A percentile compares a stretch with the other conserved stretches of the same genome.
Conservation (phyloP, 257 asterid species). For the Penstemon eatonii region DNA sequence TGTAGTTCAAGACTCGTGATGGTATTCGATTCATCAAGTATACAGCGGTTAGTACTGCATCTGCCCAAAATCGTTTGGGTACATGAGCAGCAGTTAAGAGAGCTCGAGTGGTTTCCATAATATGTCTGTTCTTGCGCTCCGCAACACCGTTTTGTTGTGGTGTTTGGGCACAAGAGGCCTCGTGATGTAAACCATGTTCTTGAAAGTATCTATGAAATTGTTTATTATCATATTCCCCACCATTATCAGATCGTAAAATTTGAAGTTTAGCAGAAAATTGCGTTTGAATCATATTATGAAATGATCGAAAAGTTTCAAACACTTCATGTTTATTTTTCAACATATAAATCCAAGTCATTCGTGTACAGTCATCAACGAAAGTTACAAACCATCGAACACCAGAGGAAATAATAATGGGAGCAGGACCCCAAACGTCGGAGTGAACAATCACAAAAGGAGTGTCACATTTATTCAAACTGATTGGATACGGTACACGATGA, state of each 20-base stretch:
- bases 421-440: conserved; percentile 1
- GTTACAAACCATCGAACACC: conserved; percentile 6
- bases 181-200: not conserved
- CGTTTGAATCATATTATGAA: not conserved
- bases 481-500: conserved; percentile 14
- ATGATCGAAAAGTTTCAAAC: no score
- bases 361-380: not conserved
- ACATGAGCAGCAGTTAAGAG: not conserved
- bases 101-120: not conserved
- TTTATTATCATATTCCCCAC: not conserved
- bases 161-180: not conserved
- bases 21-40: conserved; percentile 11
- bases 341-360: no score
- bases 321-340: no score
- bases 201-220: not conserved
- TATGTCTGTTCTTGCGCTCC: not conserved
- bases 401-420: not conserved
- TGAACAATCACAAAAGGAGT: not conserved
- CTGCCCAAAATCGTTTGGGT: not conserved
- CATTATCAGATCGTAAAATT: conserved; percentile 9
- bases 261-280: no score
- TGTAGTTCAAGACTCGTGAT: not conserved
- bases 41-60: not conserved
- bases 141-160: conserved; percentile 15
- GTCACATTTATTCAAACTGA: not conserved